Percentiles rank a stretch among this genome's conserved stretches.
Conservation (phyloP, 1,284 basidiomycete species). For the Grifola frondosa region DNA sequence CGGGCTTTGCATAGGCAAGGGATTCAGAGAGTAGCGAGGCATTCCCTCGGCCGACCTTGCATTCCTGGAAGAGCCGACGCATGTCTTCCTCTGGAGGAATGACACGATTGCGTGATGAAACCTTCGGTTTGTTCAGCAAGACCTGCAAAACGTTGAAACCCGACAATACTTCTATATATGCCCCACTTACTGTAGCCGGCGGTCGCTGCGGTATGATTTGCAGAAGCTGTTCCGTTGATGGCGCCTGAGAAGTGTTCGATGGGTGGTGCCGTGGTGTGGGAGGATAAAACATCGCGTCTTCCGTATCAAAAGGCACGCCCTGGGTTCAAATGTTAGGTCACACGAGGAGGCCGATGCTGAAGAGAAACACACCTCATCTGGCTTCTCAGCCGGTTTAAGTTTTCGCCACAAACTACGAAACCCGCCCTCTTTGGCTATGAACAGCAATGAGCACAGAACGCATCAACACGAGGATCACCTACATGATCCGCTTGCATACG, state of each 20-base stretch:
- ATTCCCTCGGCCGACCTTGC: slow-evolving; percentile 72
- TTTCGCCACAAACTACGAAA: slow-evolving; percentile 68
- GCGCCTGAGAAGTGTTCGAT: slow-evolving; percentile 9
- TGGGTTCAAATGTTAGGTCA: slow-evolving; percentile 21
- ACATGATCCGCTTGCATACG: slow-evolving; percentile 57
- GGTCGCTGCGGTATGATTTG: slow-evolving; percentile 13
- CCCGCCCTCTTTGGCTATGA: slow-evolving; percentile 40
- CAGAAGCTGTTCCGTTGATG: slow-evolving; percentile 4
- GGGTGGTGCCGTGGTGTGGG: slow-evolving; percentile 35
- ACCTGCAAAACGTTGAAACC: slow-evolving; percentile 5
- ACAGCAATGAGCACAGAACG: not conserved
- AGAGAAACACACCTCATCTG: slow-evolving; percentile 54
- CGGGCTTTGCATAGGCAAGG: slow-evolving; percentile 61
- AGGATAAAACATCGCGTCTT: slow-evolving; percentile 76
- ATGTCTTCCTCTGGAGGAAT: slow-evolving; percentile 79
- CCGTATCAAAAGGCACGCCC: slow-evolving; percentile 72
- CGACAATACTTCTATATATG: too few species aligned
- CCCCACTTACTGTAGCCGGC: slow-evolving; percentile 16
- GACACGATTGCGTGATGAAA: slow-evolving; percentile 51
- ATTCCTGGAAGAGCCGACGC: slow-evolving; percentile 74
- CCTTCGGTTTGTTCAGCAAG: slow-evolving; percentile 24
- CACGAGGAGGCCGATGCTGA: not conserved
- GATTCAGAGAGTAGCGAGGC: slow-evolving; percentile 66
- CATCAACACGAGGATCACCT: slow-evolving; percentile 18
- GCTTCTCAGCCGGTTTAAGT: slow-evolving; percentile 67